Conservation (phyloP, 2,329 filamentous ascomycete genomes). For the Fusarium sp. region DNA sequence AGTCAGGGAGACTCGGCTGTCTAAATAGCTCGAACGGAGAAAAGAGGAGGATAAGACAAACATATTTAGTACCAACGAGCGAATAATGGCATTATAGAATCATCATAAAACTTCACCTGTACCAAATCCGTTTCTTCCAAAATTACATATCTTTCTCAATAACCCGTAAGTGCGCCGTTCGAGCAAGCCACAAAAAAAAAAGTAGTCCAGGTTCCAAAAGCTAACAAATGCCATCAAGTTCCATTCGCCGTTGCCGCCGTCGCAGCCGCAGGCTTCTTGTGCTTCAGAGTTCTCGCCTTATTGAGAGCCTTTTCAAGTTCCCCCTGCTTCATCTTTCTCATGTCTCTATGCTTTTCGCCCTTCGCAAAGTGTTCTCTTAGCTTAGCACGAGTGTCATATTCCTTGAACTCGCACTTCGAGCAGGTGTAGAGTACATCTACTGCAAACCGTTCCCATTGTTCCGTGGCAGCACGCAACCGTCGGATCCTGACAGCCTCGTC, state of each 20-base stretch:
- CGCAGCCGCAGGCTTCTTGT: not conserved
- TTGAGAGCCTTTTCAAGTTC: not conserved
- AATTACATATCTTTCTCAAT: too few relatives aligned
- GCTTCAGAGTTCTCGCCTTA: not conserved
- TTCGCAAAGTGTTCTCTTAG: not conserved
- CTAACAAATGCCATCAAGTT: too few relatives aligned
- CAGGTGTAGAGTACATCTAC: not conserved
- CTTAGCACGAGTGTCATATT: not conserved
- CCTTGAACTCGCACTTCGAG: accelerated
- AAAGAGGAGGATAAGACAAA: accelerated
- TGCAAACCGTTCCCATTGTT: not conserved
- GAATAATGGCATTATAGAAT: not conserved
- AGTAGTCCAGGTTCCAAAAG: too few relatives aligned
- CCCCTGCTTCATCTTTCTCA: accelerated
- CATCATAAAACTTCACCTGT: not conserved
- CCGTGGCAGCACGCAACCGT: not conserved
- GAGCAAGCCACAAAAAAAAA: too few relatives aligned
- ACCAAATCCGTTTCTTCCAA: not conserved
- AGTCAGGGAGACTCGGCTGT: not conserved
- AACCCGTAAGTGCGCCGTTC: too few relatives aligned
- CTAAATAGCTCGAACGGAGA: accelerated
- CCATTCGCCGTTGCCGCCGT: too few relatives aligned
- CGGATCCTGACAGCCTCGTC: accelerated
- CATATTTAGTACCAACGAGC: accelerated
- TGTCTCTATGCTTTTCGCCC: accelerated